Base-by-base conservation (phyloP, 2,329 filamentous ascomycete species). In the Alternaria sp. region DNA sequence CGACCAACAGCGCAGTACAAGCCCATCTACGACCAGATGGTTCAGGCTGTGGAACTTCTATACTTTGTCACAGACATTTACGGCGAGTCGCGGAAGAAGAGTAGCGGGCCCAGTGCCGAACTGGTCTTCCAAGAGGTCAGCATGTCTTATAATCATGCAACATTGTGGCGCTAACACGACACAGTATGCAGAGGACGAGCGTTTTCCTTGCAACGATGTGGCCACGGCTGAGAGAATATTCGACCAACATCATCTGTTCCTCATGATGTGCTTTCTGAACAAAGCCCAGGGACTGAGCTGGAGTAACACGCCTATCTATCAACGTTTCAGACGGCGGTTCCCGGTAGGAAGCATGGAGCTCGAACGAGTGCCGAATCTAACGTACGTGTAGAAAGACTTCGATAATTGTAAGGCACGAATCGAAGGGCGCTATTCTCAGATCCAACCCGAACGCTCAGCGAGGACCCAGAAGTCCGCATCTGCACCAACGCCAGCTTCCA, bases 41-140 rank as follows among this genome's bases (percentile, higher is more conserved):
- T 86, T 55, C 85, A 91, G 74, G 89, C 88, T 2, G 86, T 91
- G 12, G 82, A 84, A 9, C 79, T 92, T 19, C 86, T 92, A 68
- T 91, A 91, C 74, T 85, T 84, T 57, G 75, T 91, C 3, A 81
- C 87, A 44, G 86, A 88, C 57, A 83, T 86, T 10, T 90, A 91
- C 70, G 77, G 70, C 30, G 75, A 74, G 59, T 81, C 83, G 50
- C 72, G 74, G 54, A 81, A 78, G 57, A 78, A 73, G 40, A 81
- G 75, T 71, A 83, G 74, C 45, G 76, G 76, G 10, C 73, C 77
- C 9, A 79, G 69, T 19, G 76, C 81, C 6, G 69, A 75, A 23
- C 72, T 81, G 61, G 65, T 84, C 8, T 83, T 83, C 59, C 73
- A 76, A 65, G 75, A 79, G 70, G 76, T 70, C 73, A 75, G 69